phyloP scores from a whole-genome alignment of 768 basidiomycete species.

The Phallus indusiatus region DNA sequence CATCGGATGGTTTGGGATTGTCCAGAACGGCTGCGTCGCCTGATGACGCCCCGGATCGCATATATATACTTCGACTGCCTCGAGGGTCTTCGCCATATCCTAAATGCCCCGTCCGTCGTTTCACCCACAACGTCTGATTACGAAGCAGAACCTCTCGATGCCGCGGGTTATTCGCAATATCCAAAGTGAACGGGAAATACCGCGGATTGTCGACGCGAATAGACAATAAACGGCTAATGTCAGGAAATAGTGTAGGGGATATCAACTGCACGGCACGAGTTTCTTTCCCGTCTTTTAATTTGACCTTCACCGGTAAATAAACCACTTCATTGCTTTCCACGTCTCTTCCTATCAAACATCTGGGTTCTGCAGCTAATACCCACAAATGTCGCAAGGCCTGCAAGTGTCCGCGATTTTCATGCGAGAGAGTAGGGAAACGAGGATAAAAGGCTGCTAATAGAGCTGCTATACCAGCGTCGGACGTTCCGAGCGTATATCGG shows the following conservation, averaged over 20 bases:
- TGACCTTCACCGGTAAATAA: constrained; percentile 87
- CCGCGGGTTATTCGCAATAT: constrained; percentile 54
- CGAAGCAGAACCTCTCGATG: constrained; percentile 63
- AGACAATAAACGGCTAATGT: constrained; percentile 70
- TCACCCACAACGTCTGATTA: constrained; percentile 83
- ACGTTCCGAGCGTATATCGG: constrained; percentile 84
- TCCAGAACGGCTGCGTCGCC: constrained; percentile 82
- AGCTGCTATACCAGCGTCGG: constrained; percentile 83
- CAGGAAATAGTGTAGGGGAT: constrained; percentile 87
- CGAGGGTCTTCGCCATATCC: constrained; percentile 92
- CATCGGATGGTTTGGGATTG: constrained; percentile 65
- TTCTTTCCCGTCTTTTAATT: constrained; percentile 55
- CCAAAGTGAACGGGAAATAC: constrained; percentile 90
- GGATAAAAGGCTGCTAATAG: constrained; percentile 92
- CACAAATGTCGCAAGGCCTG: constrained; percentile 93
- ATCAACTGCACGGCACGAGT: constrained; percentile 70
- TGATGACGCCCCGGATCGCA: constrained; percentile 75
- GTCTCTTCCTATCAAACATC: constrained; percentile 86
- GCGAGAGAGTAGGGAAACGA: constrained; percentile 65
- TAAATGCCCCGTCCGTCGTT: constrained; percentile 84
- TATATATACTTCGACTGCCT: constrained; percentile 85
- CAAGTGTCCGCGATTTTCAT: constrained; percentile 83
- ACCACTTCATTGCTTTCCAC: constrained; percentile 87
- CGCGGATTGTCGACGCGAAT: constrained; percentile 89
- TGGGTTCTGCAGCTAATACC: constrained; percentile 91